Base-by-base conservation (phyloP, 495 filamentous ascomycete species). In the Penicillium silybi region DNA sequence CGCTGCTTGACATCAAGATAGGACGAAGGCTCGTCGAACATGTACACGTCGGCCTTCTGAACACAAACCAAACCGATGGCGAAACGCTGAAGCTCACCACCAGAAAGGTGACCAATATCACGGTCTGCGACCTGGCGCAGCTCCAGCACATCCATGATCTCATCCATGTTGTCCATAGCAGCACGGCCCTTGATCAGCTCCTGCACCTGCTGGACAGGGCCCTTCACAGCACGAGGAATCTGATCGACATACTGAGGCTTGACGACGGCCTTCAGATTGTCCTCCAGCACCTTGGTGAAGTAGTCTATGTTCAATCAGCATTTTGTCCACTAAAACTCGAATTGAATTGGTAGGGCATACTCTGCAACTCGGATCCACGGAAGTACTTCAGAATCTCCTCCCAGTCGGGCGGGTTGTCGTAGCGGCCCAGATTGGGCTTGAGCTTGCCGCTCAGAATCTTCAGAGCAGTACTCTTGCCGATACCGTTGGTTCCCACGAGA, bases 161-260 rank as follows among this genome's bases (percentile, higher is more conserved):
- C 77, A 4, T 95, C 79, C 54, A 93, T 71, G 71, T 97, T 96
- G 38, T 82, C 84, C 72, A 92, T 80, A 44, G 90, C 82, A 29
- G 78, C 66, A 50, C 88, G 85, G 46, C 78, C 77, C 66, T 89
- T 80, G 54, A 98, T 82, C 49, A 97, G 79, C 9, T 77, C 72
- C 55, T 84, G 79, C 29, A 98, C 93, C 20, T 79, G 80, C 73
- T 88, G 86, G 57, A 92, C 80, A 15, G 84, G 64, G 7, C 85
- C 83, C 61, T 85, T 88, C 62, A 98, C 88, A 11, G 95, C 93
- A 65, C 87, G 88, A 16, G 93, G 93, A 54, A 98, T 87, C 69
- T 96, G 95, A 57, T 98, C 95, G 49, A 98, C 93, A 77, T 98
- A 98, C 76, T 98, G 95, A 57, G 93, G 93, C 80, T 98, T 98